Evolutionary conservation across 805 yeast genomes (phyloP).

Genomic region (Sungouiella thailandica): DNA sequence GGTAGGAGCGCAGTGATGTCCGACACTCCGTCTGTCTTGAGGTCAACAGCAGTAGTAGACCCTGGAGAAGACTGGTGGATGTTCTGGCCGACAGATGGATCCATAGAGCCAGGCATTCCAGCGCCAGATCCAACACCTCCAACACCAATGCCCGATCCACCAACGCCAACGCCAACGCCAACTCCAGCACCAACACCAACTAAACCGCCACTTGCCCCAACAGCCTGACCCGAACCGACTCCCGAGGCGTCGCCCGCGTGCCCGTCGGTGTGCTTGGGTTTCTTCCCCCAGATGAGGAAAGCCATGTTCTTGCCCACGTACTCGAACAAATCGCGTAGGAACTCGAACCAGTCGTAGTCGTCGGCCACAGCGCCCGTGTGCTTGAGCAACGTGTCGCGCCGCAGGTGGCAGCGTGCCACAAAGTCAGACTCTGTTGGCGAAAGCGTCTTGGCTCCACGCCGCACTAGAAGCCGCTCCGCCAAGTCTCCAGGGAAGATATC

Average conservation of each 20-base stretch:
- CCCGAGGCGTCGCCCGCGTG: background rate
- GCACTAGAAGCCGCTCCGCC: conserved; percentile 39
- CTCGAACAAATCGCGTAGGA: conserved; percentile 72
- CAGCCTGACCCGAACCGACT: conserved; percentile 3
- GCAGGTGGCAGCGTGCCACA: conserved; percentile 61
- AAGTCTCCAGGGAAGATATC: conserved; percentile 70
- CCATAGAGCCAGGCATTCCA: background rate
- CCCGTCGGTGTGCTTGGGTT: conserved; percentile 20
- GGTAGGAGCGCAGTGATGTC: conserved; percentile 34
- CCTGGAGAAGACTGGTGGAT: too few species aligned
- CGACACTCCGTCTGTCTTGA: too few species aligned
- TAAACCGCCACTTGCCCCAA: background rate
- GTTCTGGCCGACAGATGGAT: conserved; percentile 12
- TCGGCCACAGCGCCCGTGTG: conserved; percentile 48
- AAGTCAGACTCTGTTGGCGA: conserved; percentile 81
- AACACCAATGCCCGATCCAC: too few species aligned
- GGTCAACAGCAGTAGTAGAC: too few species aligned
- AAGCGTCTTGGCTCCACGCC: conserved; percentile 38
- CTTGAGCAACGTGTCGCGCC: conserved; percentile 58
- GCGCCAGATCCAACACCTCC: too few species aligned
- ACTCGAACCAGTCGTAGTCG: conserved; percentile 82
- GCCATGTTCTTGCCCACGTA: conserved; percentile 75
- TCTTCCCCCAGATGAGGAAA: conserved; percentile 64
- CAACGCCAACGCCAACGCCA: too few species aligned
- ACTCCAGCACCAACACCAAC: background rate